phyloP scores from a whole-genome alignment of 2,329 filamentous ascomycete species.

The Pyrenophora teres region DNA sequence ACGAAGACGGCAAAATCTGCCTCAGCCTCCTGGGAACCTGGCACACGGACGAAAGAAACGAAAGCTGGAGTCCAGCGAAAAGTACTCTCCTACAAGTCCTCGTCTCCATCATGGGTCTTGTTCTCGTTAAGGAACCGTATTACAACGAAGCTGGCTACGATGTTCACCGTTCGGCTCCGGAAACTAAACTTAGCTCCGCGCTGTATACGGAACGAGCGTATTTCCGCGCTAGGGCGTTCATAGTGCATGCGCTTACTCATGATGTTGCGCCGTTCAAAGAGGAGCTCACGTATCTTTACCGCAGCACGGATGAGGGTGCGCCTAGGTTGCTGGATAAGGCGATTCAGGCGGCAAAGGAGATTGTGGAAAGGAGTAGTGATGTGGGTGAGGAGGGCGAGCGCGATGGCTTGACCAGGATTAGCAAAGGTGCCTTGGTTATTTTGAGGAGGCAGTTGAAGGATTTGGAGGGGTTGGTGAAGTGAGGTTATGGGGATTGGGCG shows the following conservation, averaged over 20 bases:
- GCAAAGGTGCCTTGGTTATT: slow-evolving; percentile 54
- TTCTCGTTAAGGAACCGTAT: slow-evolving; percentile 64
- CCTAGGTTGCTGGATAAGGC: slow-evolving; percentile 52
- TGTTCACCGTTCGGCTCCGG: slow-evolving; percentile 52
- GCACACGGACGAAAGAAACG: slow-evolving; percentile 58
- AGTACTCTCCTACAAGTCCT: slow-evolving; percentile 63
- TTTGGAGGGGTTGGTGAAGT: slow-evolving; percentile 36
- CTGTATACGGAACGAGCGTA: slow-evolving; percentile 62
- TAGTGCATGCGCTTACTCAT: slow-evolving; percentile 53
- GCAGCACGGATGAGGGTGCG: slow-evolving; percentile 38
- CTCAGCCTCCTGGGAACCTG: slow-evolving; percentile 64
- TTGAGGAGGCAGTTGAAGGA: slow-evolving; percentile 48
- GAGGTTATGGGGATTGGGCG: too few species aligned
- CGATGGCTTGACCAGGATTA: slow-evolving; percentile 55
- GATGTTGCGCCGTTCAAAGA: slow-evolving; percentile 54
- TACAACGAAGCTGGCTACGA: slow-evolving; percentile 69
- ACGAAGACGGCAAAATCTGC: slow-evolving; percentile 67
- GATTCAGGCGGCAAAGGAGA: slow-evolving; percentile 49
- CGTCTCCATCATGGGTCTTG: slow-evolving; percentile 62
- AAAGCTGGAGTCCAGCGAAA: slow-evolving; percentile 58
- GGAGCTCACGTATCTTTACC: slow-evolving; percentile 60
- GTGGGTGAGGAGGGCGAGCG: slow-evolving; percentile 33
- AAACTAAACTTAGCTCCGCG: slow-evolving; percentile 53
- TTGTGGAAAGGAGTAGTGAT: slow-evolving; percentile 48
- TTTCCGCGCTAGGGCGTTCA: slow-evolving; percentile 58